These are phyloP conservation scores for Ophiocordyceps camponoti-leonardi DNA, from an alignment of 2,329 filamentous ascomycete genomes.

Conservation along the genomic window DNA sequence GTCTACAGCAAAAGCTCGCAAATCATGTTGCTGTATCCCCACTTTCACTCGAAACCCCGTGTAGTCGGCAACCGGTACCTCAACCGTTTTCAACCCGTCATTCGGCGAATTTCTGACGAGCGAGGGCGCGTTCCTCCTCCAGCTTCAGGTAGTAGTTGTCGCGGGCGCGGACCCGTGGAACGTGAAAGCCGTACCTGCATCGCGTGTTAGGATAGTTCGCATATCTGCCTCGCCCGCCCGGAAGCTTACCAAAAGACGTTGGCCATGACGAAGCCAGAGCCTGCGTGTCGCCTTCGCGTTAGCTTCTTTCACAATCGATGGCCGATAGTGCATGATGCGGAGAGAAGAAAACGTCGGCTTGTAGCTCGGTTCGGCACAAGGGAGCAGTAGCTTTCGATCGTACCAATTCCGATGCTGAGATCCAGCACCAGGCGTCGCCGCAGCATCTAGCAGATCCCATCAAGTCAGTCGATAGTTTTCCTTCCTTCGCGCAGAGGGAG, in stretches of 20 bases:
- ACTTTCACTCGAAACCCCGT: background rate
- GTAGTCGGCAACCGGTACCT: background rate
- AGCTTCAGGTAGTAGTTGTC: constrained; percentile 41
- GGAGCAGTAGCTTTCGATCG: constrained; percentile 12
- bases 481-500: constrained; percentile 9
- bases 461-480: constrained; percentile 3
- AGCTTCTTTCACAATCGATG: background rate
- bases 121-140: constrained; percentile 35
- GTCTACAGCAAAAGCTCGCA: constrained; percentile 9
- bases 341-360: background rate
- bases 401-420: constrained; percentile 37
- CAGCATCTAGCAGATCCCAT: constrained; percentile 33
- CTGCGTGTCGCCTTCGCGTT: constrained; percentile 14
- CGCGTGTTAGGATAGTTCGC: background rate
- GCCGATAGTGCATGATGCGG: background rate
- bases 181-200: constrained; percentile 43
- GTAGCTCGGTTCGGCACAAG: background rate
- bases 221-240: background rate
- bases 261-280: constrained; percentile 35
- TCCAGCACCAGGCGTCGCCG: constrained; percentile 40
- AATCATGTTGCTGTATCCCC: constrained; percentile 7
- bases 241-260: constrained; percentile 38
- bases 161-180: constrained; percentile 39
- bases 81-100: background rate
- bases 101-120: constrained; percentile 11